Evolutionary conservation across 2,329 filamentous ascomycete genomes (phyloP), one percentile per base, ranked within the genome.

Genomic region (Ophioceras dolichostomum): DNA sequence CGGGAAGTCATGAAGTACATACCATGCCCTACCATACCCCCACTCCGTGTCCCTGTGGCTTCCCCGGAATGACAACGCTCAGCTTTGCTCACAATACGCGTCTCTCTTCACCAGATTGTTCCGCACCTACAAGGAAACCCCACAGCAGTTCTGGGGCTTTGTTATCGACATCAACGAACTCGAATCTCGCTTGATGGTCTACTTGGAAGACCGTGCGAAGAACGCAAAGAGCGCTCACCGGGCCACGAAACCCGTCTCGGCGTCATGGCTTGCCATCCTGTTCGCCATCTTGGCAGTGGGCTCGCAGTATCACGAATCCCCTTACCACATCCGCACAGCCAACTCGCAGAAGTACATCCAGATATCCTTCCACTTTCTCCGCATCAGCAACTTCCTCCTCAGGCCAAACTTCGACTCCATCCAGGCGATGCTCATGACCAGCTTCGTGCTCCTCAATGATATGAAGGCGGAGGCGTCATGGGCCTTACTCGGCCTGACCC

Each of bases 401-500:
- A 73, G 70, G 22, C 76, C 76, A 2, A 79, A 76, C 0, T 65
- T 79, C 28, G 75, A 80, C 50, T 77, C 74, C 4, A 74, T 80
- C 19, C 76, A 80, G 50, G 75, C 75, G 1, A 56, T 80, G 29
- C 58, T 80, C 1, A 64, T 80, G 31, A 73, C 73, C 4, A 68
- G 73, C 21, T 79, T 79, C 43, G 74, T 77, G 3, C 59, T 80
- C 2, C 58, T 79, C 19, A 80, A 80, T 45, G 76, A 80, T 41
- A 80, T 80, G 76, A 79, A 79, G 48, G 75, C 76, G 2, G 76
- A 80, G 47, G 76, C 73, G 0, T 79, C 76, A 0, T 80, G 76
- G 76, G 75, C 75, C 0, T 52, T 80, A 37, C 65, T 77, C 36
- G 76, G 75, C 1, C 64, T 79, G 32, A 78, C 75, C 0, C 78